phyloP scores from a whole-genome alignment of 1,139 yeast genomes.

The Ogataea hybrid region DNA sequence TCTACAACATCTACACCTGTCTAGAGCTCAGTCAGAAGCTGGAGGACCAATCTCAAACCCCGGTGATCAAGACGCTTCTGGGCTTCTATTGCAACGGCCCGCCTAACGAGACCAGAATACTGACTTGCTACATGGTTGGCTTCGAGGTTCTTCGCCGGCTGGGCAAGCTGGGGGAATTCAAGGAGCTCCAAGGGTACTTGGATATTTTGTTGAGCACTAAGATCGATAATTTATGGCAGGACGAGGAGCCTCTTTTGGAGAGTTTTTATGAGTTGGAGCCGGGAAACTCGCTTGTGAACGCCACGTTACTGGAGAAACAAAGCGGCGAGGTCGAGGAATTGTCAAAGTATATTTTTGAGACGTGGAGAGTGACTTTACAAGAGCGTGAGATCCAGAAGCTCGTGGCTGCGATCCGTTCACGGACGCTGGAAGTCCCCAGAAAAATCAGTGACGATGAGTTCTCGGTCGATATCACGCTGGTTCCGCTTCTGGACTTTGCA shows the following conservation, averaged over 20 bases:
- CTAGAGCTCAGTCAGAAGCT: constrained; percentile 12
- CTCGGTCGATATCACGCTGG: constrained; percentile 52
- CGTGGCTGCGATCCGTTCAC: constrained; percentile 50
- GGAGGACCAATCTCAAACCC: constrained; percentile 14
- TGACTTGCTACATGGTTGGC: constrained; percentile 30
- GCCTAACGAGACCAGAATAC: constrained; percentile 27
- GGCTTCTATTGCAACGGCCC: constrained; percentile 20
- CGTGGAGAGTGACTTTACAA: constrained; percentile 15
- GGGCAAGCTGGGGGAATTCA: constrained; percentile 3
- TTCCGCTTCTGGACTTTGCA: constrained; percentile 66
- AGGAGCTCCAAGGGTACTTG: constrained; percentile 27
- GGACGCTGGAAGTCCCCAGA: constrained; percentile 63
- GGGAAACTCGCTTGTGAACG: constrained; percentile 25
- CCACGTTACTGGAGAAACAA: constrained; percentile 10
- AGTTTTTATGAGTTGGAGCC: constrained; percentile 24
- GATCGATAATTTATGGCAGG: constrained; percentile 27
- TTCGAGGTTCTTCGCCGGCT: constrained; percentile 16
- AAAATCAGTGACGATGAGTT: constrained; percentile 37
- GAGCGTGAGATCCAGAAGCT: constrained; percentile 41
- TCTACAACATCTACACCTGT: constrained; percentile 25
- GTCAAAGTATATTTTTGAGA: constrained; percentile 17
- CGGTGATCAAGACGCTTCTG: constrained; percentile 27
- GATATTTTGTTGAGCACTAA: constrained; percentile 25
- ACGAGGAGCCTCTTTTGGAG: constrained; percentile 29
- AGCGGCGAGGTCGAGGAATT: constrained; percentile 22